Evolutionary conservation across 108 stramenopile species (phyloP).

Genomic region (Seminavis robusta): DNA sequence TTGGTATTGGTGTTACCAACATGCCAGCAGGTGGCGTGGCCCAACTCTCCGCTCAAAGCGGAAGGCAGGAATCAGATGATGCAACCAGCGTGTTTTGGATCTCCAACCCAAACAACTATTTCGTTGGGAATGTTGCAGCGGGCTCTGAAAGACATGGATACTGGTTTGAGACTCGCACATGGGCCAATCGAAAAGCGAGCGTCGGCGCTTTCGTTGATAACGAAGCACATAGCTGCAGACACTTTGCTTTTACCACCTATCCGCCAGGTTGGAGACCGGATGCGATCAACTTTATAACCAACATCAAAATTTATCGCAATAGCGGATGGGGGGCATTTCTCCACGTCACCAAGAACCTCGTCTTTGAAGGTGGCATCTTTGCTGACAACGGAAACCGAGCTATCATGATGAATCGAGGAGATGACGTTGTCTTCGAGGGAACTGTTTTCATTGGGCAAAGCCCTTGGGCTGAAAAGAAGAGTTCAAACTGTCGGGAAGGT

Average conservation of each 20-base stretch:
- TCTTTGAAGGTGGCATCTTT: slow-evolving; percentile 10
- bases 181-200: slow-evolving; percentile 7
- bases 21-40: too few species aligned
- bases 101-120: slow-evolving; percentile 26
- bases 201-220: slow-evolving; percentile 20
- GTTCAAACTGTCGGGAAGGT: too few species aligned
- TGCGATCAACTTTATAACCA: slow-evolving; percentile 2
- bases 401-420: background rate
- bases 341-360: slow-evolving; percentile 22
- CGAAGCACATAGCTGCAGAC: slow-evolving; percentile 18
- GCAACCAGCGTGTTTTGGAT: slow-evolving; percentile 38
- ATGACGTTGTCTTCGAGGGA: slow-evolving; percentile 18
- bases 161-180: slow-evolving; percentile 18
- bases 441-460: slow-evolving; percentile 18
- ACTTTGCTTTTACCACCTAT: slow-evolving; percentile 18
- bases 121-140: slow-evolving; percentile 34
- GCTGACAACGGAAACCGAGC: slow-evolving; percentile 25
- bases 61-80: too few species aligned
- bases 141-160: slow-evolving; percentile 17
- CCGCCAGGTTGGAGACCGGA: slow-evolving; percentile 14
- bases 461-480: too few species aligned
- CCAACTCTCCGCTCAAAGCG: too few species aligned
- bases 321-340: slow-evolving; percentile 19
- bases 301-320: slow-evolving; percentile 17
- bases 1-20: too few species aligned